Base-by-base conservation (phyloP, 2,329 filamentous ascomycete species). In the Stemphylium lycopersici region DNA sequence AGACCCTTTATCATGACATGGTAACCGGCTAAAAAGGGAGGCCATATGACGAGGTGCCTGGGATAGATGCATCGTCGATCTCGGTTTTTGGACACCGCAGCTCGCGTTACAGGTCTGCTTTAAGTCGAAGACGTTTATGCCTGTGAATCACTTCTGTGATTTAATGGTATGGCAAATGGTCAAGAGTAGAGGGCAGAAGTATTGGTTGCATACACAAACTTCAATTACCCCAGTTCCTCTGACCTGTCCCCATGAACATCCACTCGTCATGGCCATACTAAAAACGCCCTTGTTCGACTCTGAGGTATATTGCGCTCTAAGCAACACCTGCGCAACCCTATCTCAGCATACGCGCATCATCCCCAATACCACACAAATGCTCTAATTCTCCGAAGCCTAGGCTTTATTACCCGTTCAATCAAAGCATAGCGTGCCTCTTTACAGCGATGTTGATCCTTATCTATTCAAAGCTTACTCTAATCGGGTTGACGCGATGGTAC, bases 391-490 rank as follows among this genome's bases (percentile, higher is more conserved):
- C 24, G 37, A 48, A 13, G 11, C 32, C 31, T 42, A 12, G 24
- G 20, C 50, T 48, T 32, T 40, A 39, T 37, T 26, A 40, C 20
- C 13, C n/a, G 6, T 12, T 20, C n/a, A 32, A 53, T 37, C n/a
- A 42, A 31, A 8, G 24, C 36, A n/a, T 22, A 29, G 4, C 38
- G 18, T 4, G 36, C 2, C 1, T 18, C 20, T 43, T 33, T 24
- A 13, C 41, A 16, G 36, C 37, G 54, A 60, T 52, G 58, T 58
- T 55, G 29, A 41, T 26, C 4, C 34, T 58, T 55, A 60, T 60
- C 38, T 52, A 58, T 26, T 32, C 38, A 43, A 40, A 31, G 38
- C 24, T 48, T 32, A 24, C 33, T 7, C 34, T 10, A 22, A 29
- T 20, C 15, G 16, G 36, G 34, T 18, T 15, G 16, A 18, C 37